phyloP scores from a whole-genome alignment of 2,329 filamentous ascomycete species.

The Spiromastix sp. region DNA sequence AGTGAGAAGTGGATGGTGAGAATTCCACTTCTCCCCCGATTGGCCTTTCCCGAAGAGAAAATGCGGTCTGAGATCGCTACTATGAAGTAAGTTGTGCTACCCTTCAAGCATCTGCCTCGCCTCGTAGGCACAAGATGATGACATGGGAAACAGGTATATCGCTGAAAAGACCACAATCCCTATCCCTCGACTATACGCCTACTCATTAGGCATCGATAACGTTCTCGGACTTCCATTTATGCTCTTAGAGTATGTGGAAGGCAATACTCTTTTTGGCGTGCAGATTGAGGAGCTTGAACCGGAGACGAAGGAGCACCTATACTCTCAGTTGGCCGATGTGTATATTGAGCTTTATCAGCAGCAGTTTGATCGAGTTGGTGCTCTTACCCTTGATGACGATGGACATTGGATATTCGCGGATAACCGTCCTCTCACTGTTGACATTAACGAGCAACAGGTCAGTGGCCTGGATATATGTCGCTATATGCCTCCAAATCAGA shows the following conservation, averaged over 20 bases:
- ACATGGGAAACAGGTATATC: too few relatives aligned
- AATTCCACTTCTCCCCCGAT: slow-evolving; percentile 7
- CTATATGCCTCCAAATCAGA: slow-evolving; percentile 4
- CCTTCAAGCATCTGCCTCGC: slow-evolving; percentile 6
- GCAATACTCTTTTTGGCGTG: background rate
- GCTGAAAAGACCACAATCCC: slow-evolving; percentile 1
- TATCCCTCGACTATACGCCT: background rate
- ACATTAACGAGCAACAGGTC: slow-evolving; percentile 1
- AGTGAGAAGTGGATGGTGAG: slow-evolving; percentile 8
- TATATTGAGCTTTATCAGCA: too few relatives aligned
- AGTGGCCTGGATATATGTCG: background rate
- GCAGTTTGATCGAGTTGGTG: slow-evolving; percentile 1
- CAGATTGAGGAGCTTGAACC: background rate
- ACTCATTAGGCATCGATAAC: background rate
- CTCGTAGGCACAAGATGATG: slow-evolving; percentile 3
- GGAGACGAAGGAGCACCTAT: background rate
- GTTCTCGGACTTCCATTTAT: too few relatives aligned
- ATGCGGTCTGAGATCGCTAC: too few relatives aligned
- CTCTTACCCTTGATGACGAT: slow-evolving; percentile 2
- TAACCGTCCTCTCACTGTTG: slow-evolving; percentile 1
- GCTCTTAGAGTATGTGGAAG: background rate
- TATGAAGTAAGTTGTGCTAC: too few relatives aligned
- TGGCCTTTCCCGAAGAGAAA: too few relatives aligned
- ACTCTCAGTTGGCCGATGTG: background rate
- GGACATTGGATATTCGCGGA: slow-evolving; percentile 1